Base-by-base conservation (phyloP, 2,329 filamentous ascomycete species). In the Cordyceps pruinosa region DNA sequence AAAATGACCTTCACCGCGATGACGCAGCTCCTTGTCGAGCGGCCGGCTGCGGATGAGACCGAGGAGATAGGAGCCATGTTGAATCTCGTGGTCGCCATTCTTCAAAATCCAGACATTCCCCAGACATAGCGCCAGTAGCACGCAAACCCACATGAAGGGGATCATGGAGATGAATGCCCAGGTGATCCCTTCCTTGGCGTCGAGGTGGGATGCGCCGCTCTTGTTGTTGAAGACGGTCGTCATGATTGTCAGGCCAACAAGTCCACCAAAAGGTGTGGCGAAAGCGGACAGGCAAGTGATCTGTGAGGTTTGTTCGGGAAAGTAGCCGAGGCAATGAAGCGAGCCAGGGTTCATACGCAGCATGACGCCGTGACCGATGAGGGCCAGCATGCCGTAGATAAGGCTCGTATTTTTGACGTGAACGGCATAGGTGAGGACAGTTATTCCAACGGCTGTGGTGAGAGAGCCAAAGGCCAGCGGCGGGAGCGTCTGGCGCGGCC, bases 141-240 rank as follows among this genome's bases (percentile, higher is more conserved):
- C 56, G 13, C 56, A 52, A n/a, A 46, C 48, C 56, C 56, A 52
- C 55, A 57, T 57, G 23, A 57, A 57, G 9, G 55, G 55, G 28
- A 57, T 57, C 47, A 57, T 50, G 55, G 55, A 50, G 35, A 57
- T 25, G 9, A 57, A 57, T 1, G 55, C 55, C 55, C 55, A 57
- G 3, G 41, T 51, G 39, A 57, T 57, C 21, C 46, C 55, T 12
- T 44, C 45, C 30, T 57, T 57, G 39, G 55, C 19, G 21, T 57
- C 55, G 8, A 37, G 46, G 39, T 50, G 55, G n/a, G n/a, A 8
- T 10, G 21, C 47, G 10, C 46, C 45, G 23, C 39, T 50, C 34
- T 56, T 71, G 61, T 88, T 88, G 65, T 87, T 86, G 68, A 88
- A 88, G 2, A 88, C 84, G 10, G 81, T 78, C 15, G 83, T 79